Percentiles rank a stretch among this genome's conserved stretches.
Conservation (phyloP, 1,139 yeast species). For the Sugiyamaella japonica region DNA sequence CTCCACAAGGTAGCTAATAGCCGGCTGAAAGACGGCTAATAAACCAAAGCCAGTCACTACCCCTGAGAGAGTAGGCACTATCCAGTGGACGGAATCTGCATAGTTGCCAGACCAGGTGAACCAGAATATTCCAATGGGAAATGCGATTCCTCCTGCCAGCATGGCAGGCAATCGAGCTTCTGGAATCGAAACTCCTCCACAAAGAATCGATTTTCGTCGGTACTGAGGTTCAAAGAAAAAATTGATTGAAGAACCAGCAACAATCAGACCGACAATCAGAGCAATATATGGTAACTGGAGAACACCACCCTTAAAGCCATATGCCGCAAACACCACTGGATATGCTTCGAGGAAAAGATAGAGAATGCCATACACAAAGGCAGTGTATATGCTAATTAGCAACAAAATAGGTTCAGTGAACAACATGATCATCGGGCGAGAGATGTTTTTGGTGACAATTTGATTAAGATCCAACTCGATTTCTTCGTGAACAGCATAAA, state of each 20-base stretch:
- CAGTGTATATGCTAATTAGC: slow-evolving; percentile 68
- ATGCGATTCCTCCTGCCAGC: slow-evolving; percentile 65
- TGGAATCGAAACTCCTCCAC: slow-evolving; percentile 65
- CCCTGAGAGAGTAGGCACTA: slow-evolving; percentile 76
- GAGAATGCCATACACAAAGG: slow-evolving; percentile 83
- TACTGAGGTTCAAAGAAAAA: slow-evolving; percentile 43
- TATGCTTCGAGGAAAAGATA: slow-evolving; percentile 77
- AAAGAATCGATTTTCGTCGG: slow-evolving; percentile 44
- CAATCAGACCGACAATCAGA: slow-evolving; percentile 52
- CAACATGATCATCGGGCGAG: slow-evolving; percentile 71
- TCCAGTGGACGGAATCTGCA: slow-evolving; percentile 68
- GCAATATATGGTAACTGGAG: slow-evolving; percentile 51
- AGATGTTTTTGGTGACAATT: slow-evolving; percentile 63
- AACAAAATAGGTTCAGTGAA: slow-evolving; percentile 71
- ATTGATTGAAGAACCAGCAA: slow-evolving; percentile 41
- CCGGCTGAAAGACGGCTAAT: slow-evolving; percentile 71
- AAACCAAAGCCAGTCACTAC: slow-evolving; percentile 72
- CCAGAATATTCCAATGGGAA: slow-evolving; percentile 79
- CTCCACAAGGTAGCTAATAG: slow-evolving; percentile 79
- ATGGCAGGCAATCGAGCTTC: slow-evolving; percentile 77
- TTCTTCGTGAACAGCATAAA: slow-evolving; percentile 81
- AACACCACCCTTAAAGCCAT: slow-evolving; percentile 58
- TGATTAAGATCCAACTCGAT: slow-evolving; percentile 60
- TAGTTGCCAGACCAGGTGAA: slow-evolving; percentile 81
- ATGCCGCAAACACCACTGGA: slow-evolving; percentile 64